Percentiles rank a stretch among this genome's conserved stretches.
Evolutionary conservation across 148 eudicot species (phyloP).

Genomic region (Vaccinium darrowii): DNA sequence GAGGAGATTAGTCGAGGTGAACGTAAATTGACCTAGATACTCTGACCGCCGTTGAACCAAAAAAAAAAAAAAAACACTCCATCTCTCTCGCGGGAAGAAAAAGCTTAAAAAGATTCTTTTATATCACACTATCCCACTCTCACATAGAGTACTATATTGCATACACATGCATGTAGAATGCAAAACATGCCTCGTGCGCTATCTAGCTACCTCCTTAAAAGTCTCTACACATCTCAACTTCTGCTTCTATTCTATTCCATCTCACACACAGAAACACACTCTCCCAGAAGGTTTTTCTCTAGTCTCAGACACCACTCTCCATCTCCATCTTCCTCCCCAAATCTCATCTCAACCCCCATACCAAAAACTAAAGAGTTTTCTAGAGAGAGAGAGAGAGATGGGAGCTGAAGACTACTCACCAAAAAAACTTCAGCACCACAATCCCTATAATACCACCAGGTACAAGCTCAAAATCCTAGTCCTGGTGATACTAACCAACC

Average conservation of each 20-base stretch:
- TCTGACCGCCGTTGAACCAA: too few species aligned
- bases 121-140: neutral
- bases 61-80: too few species aligned
- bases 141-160: neutral
- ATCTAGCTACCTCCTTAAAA: neutral
- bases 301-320: too few species aligned
- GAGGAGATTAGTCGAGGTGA: too few species aligned
- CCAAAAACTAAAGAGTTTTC: neutral
- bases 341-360: neutral
- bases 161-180: neutral
- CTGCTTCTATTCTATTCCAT: neutral
- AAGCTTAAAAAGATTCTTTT: neutral
- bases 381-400: slow-evolving; percentile 18
- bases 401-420: slow-evolving; percentile 29
- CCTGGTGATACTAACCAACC: slow-evolving; percentile 30
- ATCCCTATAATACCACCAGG: slow-evolving; percentile 11
- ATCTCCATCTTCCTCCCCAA: neutral
- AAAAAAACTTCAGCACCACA: slow-evolving; percentile 20
- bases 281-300: neutral
- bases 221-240: slow-evolving; percentile 1
- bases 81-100: too few species aligned
- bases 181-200: slow-evolving; percentile 1
- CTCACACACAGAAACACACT: neutral
- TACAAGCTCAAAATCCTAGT: slow-evolving; percentile 34
- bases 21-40: too few species aligned